phyloP scores from a whole-genome alignment of 768 basidiomycete genomes.

The Termitomyces sp. region DNA sequence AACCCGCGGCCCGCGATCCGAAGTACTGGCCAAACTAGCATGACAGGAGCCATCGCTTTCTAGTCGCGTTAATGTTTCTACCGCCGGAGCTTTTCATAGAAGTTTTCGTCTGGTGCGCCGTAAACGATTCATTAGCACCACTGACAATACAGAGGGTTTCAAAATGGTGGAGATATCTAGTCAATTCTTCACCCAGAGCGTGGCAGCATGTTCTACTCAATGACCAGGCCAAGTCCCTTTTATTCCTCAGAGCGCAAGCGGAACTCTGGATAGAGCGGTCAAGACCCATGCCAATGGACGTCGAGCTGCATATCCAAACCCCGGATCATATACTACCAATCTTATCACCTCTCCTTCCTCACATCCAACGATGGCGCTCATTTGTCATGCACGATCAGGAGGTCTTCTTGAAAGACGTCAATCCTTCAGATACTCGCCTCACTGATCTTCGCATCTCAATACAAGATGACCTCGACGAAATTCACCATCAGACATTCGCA shows the following conservation, averaged over 20 bases:
- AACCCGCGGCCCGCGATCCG: too few species aligned
- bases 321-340: conserved; percentile 56
- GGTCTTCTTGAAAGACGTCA: conserved; percentile 19
- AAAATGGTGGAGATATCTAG: conserved; percentile 53
- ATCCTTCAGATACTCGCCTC: conserved; percentile 22
- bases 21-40: too few species aligned
- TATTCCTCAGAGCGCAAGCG: conserved; percentile 44
- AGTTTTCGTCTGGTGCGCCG: conserved; percentile 47
- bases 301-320: conserved; percentile 45
- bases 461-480: conserved; percentile 29
- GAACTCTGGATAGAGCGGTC: conserved; percentile 53
- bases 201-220: conserved; percentile 60
- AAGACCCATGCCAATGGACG: conserved; percentile 47
- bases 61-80: conserved; percentile 24
- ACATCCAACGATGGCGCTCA: conserved; percentile 55
- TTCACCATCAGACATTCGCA: conserved; percentile 28
- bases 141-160: conserved; percentile 53
- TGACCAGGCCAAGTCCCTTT: conserved; percentile 30
- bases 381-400: conserved; percentile 41
- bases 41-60: not conserved
- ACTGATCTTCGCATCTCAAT: conserved; percentile 35
- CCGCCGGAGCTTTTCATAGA: conserved; percentile 64
- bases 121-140: conserved; percentile 43
- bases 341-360: conserved; percentile 56
- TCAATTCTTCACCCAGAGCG: conserved; percentile 48